Percentiles rank a stretch among this genome's conserved stretches.
phyloP scores from a whole-genome alignment of 352 stramenopile genomes.

The Globisporangium canariense region DNA sequence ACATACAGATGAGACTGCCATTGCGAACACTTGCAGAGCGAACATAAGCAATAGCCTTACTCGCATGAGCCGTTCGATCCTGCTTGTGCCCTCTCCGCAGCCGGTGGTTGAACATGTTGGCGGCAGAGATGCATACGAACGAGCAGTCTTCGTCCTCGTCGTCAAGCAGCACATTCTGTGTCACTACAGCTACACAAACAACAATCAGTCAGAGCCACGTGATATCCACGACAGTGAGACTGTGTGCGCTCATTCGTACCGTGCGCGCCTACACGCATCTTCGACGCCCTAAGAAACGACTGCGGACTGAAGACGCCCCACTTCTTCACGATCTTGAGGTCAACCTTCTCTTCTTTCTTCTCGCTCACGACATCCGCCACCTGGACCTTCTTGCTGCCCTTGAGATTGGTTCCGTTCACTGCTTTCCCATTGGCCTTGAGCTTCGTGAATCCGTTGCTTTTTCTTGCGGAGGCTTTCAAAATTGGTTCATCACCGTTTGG shows the following conservation, averaged over 20 bases:
- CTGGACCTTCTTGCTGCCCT: not conserved
- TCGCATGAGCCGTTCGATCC: not conserved
- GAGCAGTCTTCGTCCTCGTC: not conserved
- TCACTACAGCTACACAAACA: not conserved
- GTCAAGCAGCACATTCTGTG: not conserved
- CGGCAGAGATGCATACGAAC: constrained; percentile 12
- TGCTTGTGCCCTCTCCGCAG: not conserved
- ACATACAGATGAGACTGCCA: not conserved
- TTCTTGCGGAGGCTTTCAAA: not conserved
- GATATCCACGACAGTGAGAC: too few relatives aligned
- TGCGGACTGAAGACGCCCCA: constrained; percentile 9
- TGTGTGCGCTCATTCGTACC: not conserved
- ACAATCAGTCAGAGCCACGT: not conserved
- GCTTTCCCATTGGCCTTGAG: not conserved
- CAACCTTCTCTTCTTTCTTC: not conserved
- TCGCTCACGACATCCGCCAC: not conserved
- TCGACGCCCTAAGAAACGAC: not conserved
- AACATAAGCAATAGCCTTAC: not conserved
- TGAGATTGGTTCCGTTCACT: not conserved
- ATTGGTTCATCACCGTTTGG: not conserved
- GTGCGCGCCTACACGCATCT: constrained; percentile 4
- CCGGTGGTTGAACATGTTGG: constrained; percentile 8
- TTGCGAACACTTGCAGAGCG: not conserved
- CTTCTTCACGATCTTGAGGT: constrained; percentile 6
- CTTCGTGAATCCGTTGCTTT: not conserved